Base-by-base conservation (phyloP, 2,329 filamentous ascomycete species). In the Venturia aucupariae region DNA sequence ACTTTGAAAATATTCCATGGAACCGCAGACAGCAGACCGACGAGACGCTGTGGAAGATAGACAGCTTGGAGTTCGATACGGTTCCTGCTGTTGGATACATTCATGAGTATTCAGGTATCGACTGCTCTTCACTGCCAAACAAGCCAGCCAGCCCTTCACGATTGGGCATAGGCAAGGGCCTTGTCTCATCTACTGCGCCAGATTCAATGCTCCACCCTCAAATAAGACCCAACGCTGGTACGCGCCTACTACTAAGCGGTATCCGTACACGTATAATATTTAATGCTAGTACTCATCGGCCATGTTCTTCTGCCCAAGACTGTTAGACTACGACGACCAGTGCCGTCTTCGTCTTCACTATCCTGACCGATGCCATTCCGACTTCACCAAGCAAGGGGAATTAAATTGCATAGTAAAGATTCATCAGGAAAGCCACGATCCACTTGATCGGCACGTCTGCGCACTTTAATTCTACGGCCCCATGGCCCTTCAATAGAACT, bases 141-240 rank as follows among this genome's bases (percentile, higher is more conserved):
- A n/a, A n/a, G n/a, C n/a, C n/a, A n/a, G n/a, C n/a, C n/a, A n/a
- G n/a, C n/a, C n/a, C n/a, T n/a, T n/a, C n/a, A n/a, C n/a, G 51
- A 17, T 7, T 35, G 51, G 15, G 46, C 51, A 54, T 24, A 54
- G 22, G 44, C 44, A 48, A 4, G 13, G 15, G 51, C 30, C 51
- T 22, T 19, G 51, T 57, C 35, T 57, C 51, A 57, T 19, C 15
- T 22, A n/a, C 13, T 35, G 51, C 51, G 19, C 8, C 51, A 35
- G 6, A 57, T 57, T 54, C 48, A 54, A 54, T 30, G 48, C 48
- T 54, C 48, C 48, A 54, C 48, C 22, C 48, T n/a, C n/a, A n/a
- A n/a, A 55, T 55, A 15, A 8, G 30, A 8, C 51, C 51, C 17
- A 4, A 24, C 8, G 51, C 51, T 55, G 51, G 27, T 55, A 35